These are phyloP conservation scores for Solanum chmielewskii DNA, from an alignment of 257 asterid genomes.

Conservation along the genomic window DNA sequence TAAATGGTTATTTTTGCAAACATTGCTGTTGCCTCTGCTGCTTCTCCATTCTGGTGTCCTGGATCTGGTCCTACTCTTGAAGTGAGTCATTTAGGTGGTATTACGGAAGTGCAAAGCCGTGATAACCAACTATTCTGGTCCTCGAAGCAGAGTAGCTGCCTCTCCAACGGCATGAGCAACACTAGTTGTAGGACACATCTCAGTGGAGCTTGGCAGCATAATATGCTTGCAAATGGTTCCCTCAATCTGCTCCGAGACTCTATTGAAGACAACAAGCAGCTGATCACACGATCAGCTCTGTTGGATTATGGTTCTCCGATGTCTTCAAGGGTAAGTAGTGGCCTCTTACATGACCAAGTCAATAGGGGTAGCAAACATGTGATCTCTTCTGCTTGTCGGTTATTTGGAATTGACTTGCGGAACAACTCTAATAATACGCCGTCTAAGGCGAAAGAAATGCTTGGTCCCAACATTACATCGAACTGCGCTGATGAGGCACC, in stretches of 20 bases:
- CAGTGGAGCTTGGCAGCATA: slow-evolving; percentile 24
- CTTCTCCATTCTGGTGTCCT: slow-evolving; percentile 36
- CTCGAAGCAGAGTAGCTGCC: slow-evolving; percentile 21
- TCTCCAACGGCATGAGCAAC: not conserved
- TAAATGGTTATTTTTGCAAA: slow-evolving; percentile 17
- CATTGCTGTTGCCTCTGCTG: slow-evolving; percentile 10
- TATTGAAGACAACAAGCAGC: slow-evolving; percentile 25
- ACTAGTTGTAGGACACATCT: slow-evolving; percentile 6
- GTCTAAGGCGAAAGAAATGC: slow-evolving; percentile 14
- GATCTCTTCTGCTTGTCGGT: slow-evolving; percentile 29
- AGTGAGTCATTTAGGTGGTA: slow-evolving; percentile 20
- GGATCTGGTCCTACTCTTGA: slow-evolving; percentile 22
- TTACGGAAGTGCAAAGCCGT: slow-evolving; percentile 18
- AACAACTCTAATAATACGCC: slow-evolving; percentile 19
- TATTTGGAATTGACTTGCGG: slow-evolving; percentile 73
- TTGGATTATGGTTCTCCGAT: slow-evolving; percentile 34
- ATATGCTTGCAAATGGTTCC: slow-evolving; percentile 17
- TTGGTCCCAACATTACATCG: not conserved
- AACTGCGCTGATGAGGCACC: not conserved
- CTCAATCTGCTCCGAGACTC: slow-evolving; percentile 30
- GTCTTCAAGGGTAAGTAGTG: slow-evolving; percentile 32
- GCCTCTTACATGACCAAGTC: slow-evolving; percentile 19
- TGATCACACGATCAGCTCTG: slow-evolving; percentile 5
- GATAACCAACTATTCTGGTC: slow-evolving; percentile 40
- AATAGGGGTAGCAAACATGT: slow-evolving; percentile 27